A percentile compares a stretch with the other conserved stretches of the same genome.
Evolutionary conservation across 2,329 filamentous ascomycete species (phyloP).

Genomic region (Ophiostoma piceae): DNA sequence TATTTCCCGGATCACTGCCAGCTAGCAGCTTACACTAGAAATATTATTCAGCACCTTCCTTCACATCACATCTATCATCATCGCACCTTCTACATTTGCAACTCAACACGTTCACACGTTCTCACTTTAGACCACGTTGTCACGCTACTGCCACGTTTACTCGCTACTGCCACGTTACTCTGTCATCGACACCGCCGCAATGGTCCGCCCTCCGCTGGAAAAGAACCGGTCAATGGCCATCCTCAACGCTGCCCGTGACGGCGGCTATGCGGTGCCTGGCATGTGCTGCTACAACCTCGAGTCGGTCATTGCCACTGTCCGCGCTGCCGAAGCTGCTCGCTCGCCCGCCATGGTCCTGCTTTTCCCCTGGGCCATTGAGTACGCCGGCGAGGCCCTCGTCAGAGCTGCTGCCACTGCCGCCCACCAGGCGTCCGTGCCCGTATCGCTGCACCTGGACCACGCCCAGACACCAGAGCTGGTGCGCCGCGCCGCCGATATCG

Average conservation of each 20-base stretch:
- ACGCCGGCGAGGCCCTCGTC: slow-evolving; percentile 54
- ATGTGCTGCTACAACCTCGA: slow-evolving; percentile 49
- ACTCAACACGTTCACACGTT: neutral
- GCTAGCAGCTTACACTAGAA: slow-evolving; percentile 6
- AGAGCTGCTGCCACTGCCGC: slow-evolving; percentile 52
- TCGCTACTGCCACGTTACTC: neutral
- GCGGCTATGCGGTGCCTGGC: slow-evolving; percentile 54
- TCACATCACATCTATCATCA: neutral
- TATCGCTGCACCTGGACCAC: slow-evolving; percentile 62
- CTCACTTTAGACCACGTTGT: neutral
- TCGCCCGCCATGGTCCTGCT: slow-evolving; percentile 67
- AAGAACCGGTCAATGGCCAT: slow-evolving; percentile 52
- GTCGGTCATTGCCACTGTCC: slow-evolving; percentile 50
- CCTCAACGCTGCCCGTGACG: slow-evolving; percentile 50
- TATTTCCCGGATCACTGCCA: neutral
- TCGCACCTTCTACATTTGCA: neutral
- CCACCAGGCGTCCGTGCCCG: slow-evolving; percentile 51
- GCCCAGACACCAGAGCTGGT: slow-evolving; percentile 60
- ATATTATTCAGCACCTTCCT: slow-evolving; percentile 6
- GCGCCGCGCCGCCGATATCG: slow-evolving; percentile 53
- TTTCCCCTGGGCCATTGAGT: slow-evolving; percentile 68
- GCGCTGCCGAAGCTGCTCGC: slow-evolving; percentile 61
- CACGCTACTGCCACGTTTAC: neutral
- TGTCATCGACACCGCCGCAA: slow-evolving; percentile 28
- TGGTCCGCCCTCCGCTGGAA: slow-evolving; percentile 38